phyloP scores from a whole-genome alignment of 345 rosid genomes.

The Brassica rapa region DNA sequence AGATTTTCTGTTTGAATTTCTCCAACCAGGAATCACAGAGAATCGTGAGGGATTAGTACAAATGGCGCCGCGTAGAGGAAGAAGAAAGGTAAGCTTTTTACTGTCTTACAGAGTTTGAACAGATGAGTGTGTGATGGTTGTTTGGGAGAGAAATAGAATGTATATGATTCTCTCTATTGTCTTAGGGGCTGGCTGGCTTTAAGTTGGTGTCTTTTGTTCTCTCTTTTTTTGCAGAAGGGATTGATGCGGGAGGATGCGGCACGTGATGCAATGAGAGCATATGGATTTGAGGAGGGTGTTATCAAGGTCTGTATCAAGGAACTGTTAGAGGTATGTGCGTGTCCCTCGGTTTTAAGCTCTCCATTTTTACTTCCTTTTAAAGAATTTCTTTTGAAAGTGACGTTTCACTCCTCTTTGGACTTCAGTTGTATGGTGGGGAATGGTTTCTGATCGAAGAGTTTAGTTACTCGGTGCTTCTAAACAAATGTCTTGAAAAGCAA shows the following conservation, averaged over 20 bases:
- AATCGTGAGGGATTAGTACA: neutral
- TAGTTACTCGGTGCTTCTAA: conserved; percentile 34
- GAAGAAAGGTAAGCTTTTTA: neutral
- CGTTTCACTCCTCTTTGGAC: neutral
- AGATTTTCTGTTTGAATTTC: neutral
- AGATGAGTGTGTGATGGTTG: neutral
- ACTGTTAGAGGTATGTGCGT: conserved; percentile 34
- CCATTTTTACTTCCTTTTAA: neutral
- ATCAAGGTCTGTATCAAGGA: conserved; percentile 35
- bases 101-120: neutral
- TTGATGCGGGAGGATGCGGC: conserved; percentile 49
- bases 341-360: conserved; percentile 6
- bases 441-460: conserved; percentile 47
- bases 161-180: too few relatives aligned
- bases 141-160: neutral
- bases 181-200: too few relatives aligned
- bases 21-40: neutral
- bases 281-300: conserved; percentile 36
- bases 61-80: neutral
- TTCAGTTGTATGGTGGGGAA: conserved; percentile 43
- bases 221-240: conserved; percentile 1
- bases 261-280: conserved; percentile 38
- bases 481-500: conserved; percentile 36
- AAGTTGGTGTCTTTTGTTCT: too few relatives aligned
- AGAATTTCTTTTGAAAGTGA: neutral